These are phyloP conservation scores for Metschnikowia lachancei DNA, from an alignment of 805 yeast genomes.

Conservation along the genomic window DNA sequence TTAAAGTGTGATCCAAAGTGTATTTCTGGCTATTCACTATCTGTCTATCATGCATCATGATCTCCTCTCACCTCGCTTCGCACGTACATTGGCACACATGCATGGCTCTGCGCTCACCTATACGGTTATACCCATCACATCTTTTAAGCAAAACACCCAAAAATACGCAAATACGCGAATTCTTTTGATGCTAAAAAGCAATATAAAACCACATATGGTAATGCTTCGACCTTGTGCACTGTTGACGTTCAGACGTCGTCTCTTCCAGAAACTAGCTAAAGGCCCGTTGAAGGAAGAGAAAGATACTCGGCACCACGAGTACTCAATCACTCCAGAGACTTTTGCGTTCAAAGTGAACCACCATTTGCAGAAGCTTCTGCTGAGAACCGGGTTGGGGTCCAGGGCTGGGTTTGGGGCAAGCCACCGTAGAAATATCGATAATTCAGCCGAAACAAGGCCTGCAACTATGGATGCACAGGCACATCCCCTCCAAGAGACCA, in stretches of 20 bases:
- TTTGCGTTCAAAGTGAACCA: slow-evolving; percentile 41
- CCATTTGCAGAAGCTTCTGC: not conserved
- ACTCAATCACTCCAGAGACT: slow-evolving; percentile 45
- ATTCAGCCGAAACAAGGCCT: not conserved
- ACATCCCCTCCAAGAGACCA: slow-evolving; percentile 28
- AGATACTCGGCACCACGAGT: slow-evolving; percentile 36
- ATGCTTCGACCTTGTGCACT: slow-evolving; percentile 13
- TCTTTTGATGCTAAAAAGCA: too few relatives aligned
- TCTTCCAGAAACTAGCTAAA: slow-evolving; percentile 22
- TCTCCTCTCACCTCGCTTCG: too few relatives aligned
- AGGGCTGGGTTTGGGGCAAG: not conserved
- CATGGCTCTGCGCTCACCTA: too few relatives aligned
- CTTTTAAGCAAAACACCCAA: too few relatives aligned
- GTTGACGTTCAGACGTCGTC: slow-evolving; percentile 14
- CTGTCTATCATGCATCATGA: too few relatives aligned
- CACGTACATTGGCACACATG: too few relatives aligned
- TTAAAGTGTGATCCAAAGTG: too few relatives aligned
- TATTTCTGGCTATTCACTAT: too few relatives aligned
- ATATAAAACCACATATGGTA: not conserved
- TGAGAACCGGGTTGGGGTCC: not conserved
- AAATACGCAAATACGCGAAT: too few relatives aligned
- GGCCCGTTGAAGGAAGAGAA: slow-evolving; percentile 20
- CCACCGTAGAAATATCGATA: not conserved
- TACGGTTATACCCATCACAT: too few relatives aligned
- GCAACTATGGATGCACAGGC: not conserved